Percentiles rank a stretch among this genome's conserved stretches.
Evolutionary conservation across 805 yeast species (phyloP).

Genomic region (Clavispora vitiphila): DNA sequence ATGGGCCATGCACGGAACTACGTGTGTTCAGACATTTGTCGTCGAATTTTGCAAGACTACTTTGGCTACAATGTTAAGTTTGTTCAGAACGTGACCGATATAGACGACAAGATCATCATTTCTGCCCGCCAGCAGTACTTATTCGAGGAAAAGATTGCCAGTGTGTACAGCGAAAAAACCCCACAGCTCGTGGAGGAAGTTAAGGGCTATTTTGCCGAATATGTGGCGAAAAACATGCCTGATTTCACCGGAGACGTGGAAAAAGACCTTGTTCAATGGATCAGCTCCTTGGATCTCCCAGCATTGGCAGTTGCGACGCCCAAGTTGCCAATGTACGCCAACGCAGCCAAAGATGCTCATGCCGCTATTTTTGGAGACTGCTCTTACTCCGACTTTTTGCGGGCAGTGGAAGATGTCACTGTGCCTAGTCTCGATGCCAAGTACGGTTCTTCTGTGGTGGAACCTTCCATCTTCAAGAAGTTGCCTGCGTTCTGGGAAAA

Average conservation of each 20-base stretch:
- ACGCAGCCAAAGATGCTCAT: slow-evolving; percentile 53
- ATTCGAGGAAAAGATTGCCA: slow-evolving; percentile 53
- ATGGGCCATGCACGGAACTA: slow-evolving; percentile 99
- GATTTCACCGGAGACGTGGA: slow-evolving; percentile 26
- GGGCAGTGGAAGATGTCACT: slow-evolving; percentile 64
- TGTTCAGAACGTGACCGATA: slow-evolving; percentile 97
- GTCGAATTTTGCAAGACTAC: slow-evolving; percentile 84
- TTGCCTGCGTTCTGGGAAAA: slow-evolving; percentile 89
- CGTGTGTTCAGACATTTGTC: slow-evolving; percentile 87
- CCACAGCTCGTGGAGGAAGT: slow-evolving; percentile 35
- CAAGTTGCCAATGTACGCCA: slow-evolving; percentile 81
- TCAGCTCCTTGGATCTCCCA: slow-evolving; percentile 41
- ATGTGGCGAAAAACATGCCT: slow-evolving; percentile 52
- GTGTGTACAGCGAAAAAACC: slow-evolving; percentile 23
- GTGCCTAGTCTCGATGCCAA: slow-evolving; percentile 68
- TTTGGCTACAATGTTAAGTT: slow-evolving; percentile 85
- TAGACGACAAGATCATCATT: slow-evolving; percentile 92
- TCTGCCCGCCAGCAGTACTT: slow-evolving; percentile 89
- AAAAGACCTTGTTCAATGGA: slow-evolving; percentile 49
- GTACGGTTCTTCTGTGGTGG: slow-evolving; percentile 72
- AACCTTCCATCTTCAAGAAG: slow-evolving; percentile 75
- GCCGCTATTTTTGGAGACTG: slow-evolving; percentile 30
- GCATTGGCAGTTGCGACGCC: slow-evolving; percentile 56
- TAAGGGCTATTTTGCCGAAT: slow-evolving; percentile 41
- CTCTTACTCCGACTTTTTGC: slow-evolving; percentile 36